These are phyloP conservation scores for Aspergillus saccharolyticus DNA, from an alignment of 495 filamentous ascomycete species.

Conservation along the genomic window DNA sequence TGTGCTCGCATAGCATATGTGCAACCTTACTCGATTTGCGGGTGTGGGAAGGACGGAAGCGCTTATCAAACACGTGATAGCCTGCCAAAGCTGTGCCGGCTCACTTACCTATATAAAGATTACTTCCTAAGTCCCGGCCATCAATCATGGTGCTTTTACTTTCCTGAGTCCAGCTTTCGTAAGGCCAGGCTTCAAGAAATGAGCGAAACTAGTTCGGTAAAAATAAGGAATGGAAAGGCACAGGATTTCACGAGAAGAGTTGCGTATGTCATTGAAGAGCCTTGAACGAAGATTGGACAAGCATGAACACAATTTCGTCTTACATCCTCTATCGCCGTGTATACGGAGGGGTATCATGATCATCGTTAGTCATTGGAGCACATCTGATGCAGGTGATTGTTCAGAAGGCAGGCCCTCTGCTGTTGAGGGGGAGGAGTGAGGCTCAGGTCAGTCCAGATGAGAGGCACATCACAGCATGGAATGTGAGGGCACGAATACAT, in stretches of 20 bases:
- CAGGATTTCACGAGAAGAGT: neutral
- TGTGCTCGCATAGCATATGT: neutral
- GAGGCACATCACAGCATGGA: slow-evolving; percentile 5
- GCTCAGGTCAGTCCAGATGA: neutral
- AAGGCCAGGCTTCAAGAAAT: too few species aligned
- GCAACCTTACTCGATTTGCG: too few species aligned
- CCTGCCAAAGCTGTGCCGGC: too few species aligned
- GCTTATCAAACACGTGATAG: too few species aligned
- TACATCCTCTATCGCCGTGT: slow-evolving; percentile 16
- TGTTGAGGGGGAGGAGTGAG: neutral
- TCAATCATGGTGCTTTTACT: too few species aligned
- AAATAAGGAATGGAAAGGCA: neutral
- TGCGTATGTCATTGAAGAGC: neutral
- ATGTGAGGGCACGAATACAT: neutral
- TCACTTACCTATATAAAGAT: too few species aligned
- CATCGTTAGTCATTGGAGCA: slow-evolving; percentile 18
- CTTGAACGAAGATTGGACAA: neutral
- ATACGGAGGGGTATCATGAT: slow-evolving; percentile 31
- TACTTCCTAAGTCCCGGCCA: too few species aligned
- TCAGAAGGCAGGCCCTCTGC: neutral
- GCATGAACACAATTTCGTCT: neutral
- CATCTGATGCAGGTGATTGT: neutral
- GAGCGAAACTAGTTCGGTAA: too few species aligned
- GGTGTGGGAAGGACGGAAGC: too few species aligned
- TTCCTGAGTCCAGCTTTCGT: too few species aligned